These are phyloP conservation scores for Entomortierella parvispora DNA, from an alignment of 192 early-diverging fungal species.

Conservation along the genomic window DNA sequence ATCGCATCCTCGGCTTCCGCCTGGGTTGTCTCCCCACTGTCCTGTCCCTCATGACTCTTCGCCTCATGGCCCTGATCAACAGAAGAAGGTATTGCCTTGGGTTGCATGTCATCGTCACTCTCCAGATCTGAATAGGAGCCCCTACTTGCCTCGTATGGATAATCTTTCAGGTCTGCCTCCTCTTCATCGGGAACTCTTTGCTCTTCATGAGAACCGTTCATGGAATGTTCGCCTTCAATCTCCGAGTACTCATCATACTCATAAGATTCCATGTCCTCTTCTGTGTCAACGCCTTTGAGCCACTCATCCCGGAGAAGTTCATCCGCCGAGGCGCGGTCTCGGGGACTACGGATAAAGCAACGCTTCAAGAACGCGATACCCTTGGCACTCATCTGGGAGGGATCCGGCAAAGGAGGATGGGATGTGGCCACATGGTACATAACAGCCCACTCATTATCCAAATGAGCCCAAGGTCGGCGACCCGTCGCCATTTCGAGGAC, in stretches of 20 bases:
- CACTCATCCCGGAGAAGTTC: conserved; percentile 82
- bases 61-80: too few relatives aligned
- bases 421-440: conserved; percentile 90
- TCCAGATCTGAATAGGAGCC: too few relatives aligned
- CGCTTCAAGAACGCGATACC: conserved; percentile 81
- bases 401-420: conserved; percentile 80
- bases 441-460: conserved; percentile 95
- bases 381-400: conserved; percentile 67
- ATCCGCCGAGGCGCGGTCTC: conserved; percentile 74
- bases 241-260: conserved; percentile 9
- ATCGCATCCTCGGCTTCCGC: too few relatives aligned
- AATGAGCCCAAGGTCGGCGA: conserved; percentile 84
- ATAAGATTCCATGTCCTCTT: conserved; percentile 14
- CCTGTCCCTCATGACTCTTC: too few relatives aligned
- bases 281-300: conserved; percentile 60
- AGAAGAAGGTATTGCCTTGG: too few relatives aligned
- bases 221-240: not conserved
- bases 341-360: conserved; percentile 81
- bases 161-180: too few relatives aligned
- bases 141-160: too few relatives aligned
- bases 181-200: not conserved
- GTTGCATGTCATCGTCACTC: too few relatives aligned
- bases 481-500: conserved; percentile 93
- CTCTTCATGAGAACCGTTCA: not conserved
- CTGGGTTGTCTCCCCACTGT: too few relatives aligned